phyloP scores from a whole-genome alignment of 768 basidiomycete genomes.

The Tylopilus vinaceipallidus region DNA sequence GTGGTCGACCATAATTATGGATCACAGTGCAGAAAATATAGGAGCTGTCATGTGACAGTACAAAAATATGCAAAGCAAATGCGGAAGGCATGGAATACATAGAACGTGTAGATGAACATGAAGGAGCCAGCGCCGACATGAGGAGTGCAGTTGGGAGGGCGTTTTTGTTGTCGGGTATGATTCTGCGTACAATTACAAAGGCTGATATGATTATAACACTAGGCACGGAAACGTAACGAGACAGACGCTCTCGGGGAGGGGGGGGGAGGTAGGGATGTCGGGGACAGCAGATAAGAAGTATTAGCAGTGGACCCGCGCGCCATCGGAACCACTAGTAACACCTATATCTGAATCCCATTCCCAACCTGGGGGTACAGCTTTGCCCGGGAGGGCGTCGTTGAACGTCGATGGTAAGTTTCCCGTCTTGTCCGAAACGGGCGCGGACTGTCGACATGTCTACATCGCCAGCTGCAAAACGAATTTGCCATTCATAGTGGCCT shows the following conservation, averaged over 20 bases:
- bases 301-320: background rate
- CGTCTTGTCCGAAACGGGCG: conserved; percentile 46
- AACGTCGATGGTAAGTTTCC: conserved; percentile 48
- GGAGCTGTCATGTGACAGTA: background rate
- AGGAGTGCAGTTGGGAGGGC: background rate
- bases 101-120: conserved; percentile 1
- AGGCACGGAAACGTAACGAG: conserved; percentile 1
- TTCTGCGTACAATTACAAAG: conserved; percentile 25
- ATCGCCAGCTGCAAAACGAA: conserved; percentile 51
- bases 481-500: conserved; percentile 66
- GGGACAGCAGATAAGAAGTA: conserved; percentile 3
- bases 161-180: conserved; percentile 9
- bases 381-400: conserved; percentile 29
- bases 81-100: conserved; percentile 12
- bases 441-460: conserved; percentile 53
- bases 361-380: conserved; percentile 21
- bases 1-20: conserved; percentile 4
- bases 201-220: conserved; percentile 24
- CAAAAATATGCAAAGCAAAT: conserved; percentile 9
- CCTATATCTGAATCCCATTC: conserved; percentile 31
- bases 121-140: background rate
- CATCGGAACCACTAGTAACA: conserved; percentile 16
- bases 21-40: background rate
- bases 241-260: conserved; percentile 3
- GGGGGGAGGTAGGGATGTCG: too few species aligned